Evolutionary conservation across 202 grass and related monocot species (phyloP).

Genomic region (Hordeum pubiflorum): DNA sequence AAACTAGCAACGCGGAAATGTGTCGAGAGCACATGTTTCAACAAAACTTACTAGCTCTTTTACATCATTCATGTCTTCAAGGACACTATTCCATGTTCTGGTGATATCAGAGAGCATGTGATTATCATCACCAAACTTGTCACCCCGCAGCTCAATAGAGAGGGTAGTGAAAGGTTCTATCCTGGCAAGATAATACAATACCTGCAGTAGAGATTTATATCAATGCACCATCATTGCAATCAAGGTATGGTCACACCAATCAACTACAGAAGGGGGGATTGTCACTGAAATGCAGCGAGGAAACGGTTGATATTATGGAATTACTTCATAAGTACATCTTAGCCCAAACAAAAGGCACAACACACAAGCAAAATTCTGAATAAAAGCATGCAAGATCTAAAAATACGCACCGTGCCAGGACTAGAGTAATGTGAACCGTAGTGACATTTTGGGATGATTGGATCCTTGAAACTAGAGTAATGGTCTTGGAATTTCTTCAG

Average conservation of each 20-base stretch:
- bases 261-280: constrained; percentile 6
- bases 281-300: background rate
- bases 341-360: constrained; percentile 8
- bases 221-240: constrained; percentile 9
- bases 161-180: constrained; percentile 90
- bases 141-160: constrained; percentile 57
- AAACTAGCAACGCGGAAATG: constrained; percentile 6
- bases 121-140: constrained; percentile 71
- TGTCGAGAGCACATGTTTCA: constrained; percentile 21
- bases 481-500: constrained; percentile 86
- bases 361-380: constrained; percentile 6
- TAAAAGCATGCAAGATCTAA: constrained; percentile 21
- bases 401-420: constrained; percentile 65
- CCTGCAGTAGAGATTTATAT: constrained; percentile 35
- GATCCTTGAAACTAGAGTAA: constrained; percentile 77
- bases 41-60: constrained; percentile 90
- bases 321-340: background rate
- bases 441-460: constrained; percentile 86
- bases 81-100: constrained; percentile 67
- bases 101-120: constrained; percentile 61
- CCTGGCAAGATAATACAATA: constrained; percentile 81
- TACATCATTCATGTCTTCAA: constrained; percentile 81
- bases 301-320: constrained; percentile 13
- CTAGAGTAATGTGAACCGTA: constrained; percentile 91
- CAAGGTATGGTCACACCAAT: background rate